These are phyloP conservation scores for Gryganskiella cystojenkinii DNA, from an alignment of 192 early-diverging fungal species.

Conservation along the genomic window DNA sequence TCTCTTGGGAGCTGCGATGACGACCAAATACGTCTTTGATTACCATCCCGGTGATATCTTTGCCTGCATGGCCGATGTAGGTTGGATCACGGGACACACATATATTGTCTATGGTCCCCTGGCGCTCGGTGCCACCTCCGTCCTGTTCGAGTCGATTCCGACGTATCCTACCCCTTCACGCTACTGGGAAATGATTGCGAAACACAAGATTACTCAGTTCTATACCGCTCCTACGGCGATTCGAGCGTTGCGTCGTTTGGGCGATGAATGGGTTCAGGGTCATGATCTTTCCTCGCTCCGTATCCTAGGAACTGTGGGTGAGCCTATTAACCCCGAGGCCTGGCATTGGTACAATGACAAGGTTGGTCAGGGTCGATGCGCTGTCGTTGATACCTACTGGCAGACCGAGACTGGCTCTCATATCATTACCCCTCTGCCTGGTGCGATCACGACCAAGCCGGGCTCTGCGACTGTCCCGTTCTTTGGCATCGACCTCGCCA, in stretches of 20 bases:
- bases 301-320: slow-evolving; percentile 94
- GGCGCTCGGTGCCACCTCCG: slow-evolving; percentile 85
- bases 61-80: slow-evolving; percentile 97
- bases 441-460: slow-evolving; percentile 88
- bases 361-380: slow-evolving; percentile 88
- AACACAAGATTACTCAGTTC: slow-evolving; percentile 95
- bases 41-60: slow-evolving; percentile 89
- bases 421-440: slow-evolving; percentile 90
- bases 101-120: slow-evolving; percentile 96
- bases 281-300: slow-evolving; percentile 88
- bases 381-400: slow-evolving; percentile 97
- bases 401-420: slow-evolving; percentile 93
- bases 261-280: slow-evolving; percentile 78
- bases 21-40: slow-evolving; percentile 95
- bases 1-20: slow-evolving; percentile 84
- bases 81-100: slow-evolving; percentile 88
- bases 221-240: slow-evolving; percentile 99
- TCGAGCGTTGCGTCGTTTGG: slow-evolving; percentile 88
- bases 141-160: slow-evolving; percentile 94
- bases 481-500: slow-evolving; percentile 91
- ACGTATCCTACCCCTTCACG: slow-evolving; percentile 89
- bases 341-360: slow-evolving; percentile 97
- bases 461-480: slow-evolving; percentile 96
- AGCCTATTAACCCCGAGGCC: slow-evolving; percentile 98
- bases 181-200: slow-evolving; percentile 86